Evolutionary conservation across 192 early-diverging fungal genomes (phyloP).

Genomic region (Phlyctochytrium arcticum): DNA sequence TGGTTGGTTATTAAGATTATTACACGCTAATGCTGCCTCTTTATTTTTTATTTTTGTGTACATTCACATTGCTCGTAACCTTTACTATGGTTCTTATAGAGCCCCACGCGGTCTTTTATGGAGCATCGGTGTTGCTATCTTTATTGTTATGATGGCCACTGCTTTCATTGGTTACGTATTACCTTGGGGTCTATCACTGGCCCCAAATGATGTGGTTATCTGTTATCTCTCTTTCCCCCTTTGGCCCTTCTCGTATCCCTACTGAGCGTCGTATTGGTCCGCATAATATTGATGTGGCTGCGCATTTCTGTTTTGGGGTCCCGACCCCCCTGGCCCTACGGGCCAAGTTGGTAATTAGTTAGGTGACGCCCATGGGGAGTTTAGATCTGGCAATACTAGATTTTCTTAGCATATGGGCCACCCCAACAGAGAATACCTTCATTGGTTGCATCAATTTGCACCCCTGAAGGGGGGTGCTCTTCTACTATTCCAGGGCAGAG

Average conservation of each 20-base stretch:
- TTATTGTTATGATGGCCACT: slow-evolving; percentile 16
- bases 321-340: too few relatives aligned
- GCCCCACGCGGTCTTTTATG: slow-evolving; percentile 21
- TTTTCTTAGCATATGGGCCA: too few relatives aligned
- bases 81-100: slow-evolving; percentile 45
- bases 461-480: too few relatives aligned
- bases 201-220: too few relatives aligned
- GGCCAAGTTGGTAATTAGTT: too few relatives aligned
- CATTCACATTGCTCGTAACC: slow-evolving; percentile 39
- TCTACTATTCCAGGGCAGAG: too few relatives aligned
- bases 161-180: slow-evolving; percentile 23
- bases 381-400: too few relatives aligned
- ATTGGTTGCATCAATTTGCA: too few relatives aligned
- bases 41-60: slow-evolving; percentile 49
- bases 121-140: slow-evolving; percentile 21
- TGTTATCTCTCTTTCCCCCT: slow-evolving; percentile 12
- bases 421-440: too few relatives aligned
- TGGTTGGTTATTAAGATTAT: slow-evolving; percentile 46
- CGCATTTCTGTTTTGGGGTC: too few relatives aligned
- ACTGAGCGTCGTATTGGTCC: slow-evolving; percentile 1
- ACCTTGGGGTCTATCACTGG: slow-evolving; percentile 21
- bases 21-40: slow-evolving; percentile 48
- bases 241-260: slow-evolving; percentile 22
- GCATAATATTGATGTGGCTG: slow-evolving; percentile 17
- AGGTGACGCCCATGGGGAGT: too few relatives aligned